Percentiles rank a stretch among this genome's conserved stretches.
phyloP scores from a whole-genome alignment of 441 rosid genomes.

The Erodium moschatum region DNA sequence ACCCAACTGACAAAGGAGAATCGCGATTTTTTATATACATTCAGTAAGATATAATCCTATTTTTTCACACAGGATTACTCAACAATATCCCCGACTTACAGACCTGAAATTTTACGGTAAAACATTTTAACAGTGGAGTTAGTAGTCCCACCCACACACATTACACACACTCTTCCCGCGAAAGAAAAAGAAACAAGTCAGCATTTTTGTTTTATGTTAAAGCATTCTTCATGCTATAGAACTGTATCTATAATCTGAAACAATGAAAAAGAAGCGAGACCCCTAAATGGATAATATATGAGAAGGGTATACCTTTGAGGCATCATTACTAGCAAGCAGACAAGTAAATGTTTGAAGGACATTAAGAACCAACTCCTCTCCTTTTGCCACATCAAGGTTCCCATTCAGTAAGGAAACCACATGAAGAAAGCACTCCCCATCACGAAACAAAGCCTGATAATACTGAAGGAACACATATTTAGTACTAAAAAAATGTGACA shows the following conservation, averaged over 20 bases:
- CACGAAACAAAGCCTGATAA: slow-evolving; percentile 81
- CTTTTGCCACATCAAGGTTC: slow-evolving; percentile 60
- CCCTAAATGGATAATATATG: slow-evolving; percentile 11
- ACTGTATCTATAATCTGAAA: too few species aligned
- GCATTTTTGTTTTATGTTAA: background rate
- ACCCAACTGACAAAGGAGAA: background rate
- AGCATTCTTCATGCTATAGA: too few species aligned
- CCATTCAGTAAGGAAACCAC: slow-evolving; percentile 91
- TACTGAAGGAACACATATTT: slow-evolving; percentile 48
- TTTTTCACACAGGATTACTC: background rate
- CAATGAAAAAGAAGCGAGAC: background rate
- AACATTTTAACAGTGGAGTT: background rate
- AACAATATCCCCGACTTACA: background rate
- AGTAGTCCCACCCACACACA: background rate
- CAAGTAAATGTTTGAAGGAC: slow-evolving; percentile 84
- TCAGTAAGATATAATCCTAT: background rate
- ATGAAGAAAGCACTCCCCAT: slow-evolving; percentile 94
- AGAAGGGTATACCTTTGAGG: slow-evolving; percentile 62
- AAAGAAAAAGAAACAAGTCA: background rate
- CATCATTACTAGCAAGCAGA: slow-evolving; percentile 75
- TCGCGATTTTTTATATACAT: background rate
- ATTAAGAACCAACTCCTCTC: slow-evolving; percentile 80
- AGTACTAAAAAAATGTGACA: slow-evolving; percentile 17
- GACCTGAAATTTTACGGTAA: background rate
- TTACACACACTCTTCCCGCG: too few species aligned